Base-by-base conservation (phyloP, 2,329 filamentous ascomycete genomes). In the Orbilia quercus region DNA sequence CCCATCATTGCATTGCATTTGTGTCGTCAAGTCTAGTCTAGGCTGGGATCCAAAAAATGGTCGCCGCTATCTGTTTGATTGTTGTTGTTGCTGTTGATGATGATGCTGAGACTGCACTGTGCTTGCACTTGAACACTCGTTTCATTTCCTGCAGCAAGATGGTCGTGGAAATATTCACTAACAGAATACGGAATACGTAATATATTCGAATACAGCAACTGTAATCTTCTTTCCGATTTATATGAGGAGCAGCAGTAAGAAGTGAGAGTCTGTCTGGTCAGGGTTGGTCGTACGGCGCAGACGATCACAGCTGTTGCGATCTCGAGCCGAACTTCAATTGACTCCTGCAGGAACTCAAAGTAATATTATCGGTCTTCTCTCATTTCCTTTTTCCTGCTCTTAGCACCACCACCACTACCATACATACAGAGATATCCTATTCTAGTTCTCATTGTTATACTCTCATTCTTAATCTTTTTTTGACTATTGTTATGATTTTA, bases 341-440 rank as follows among this genome's bases (percentile, higher is more conserved):
- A n/a, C n/a, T 73, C 69, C 54, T 73, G 60, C 69, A 73, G 69
- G 54, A 66, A 73, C 60, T 66, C 45, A n/a, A n/a, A n/a, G n/a
- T n/a, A n/a, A n/a, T n/a, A n/a, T n/a, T 60, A 60, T 60, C 54
- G 55, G n/a, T 31, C 11, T 36, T 31, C 51, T 34, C 60, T 73
- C 69, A 42, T 71, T 71, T 63, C 67, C 45, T 59, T 58, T 64
- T 64, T 36, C 28, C 40, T 50, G 48, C 44, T 65, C 40, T 54
- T 16, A 5, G 11, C 40, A 11, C 40, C 40, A 11, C 36, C 64
- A n/a, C n/a, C n/a, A n/a, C n/a, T n/a, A n/a, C n/a, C n/a, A n/a
- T n/a, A n/a, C n/a, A n/a, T n/a, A n/a, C n/a, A n/a, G n/a, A n/a
- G n/a, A n/a, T n/a, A n/a, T n/a, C n/a, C n/a, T n/a, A n/a, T n/a